Evolutionary conservation across 225 moss, liverwort and hornwort genomes (phyloP), one percentile per base, ranked within the genome.

Genomic region (Straminergon stramineum): DNA sequence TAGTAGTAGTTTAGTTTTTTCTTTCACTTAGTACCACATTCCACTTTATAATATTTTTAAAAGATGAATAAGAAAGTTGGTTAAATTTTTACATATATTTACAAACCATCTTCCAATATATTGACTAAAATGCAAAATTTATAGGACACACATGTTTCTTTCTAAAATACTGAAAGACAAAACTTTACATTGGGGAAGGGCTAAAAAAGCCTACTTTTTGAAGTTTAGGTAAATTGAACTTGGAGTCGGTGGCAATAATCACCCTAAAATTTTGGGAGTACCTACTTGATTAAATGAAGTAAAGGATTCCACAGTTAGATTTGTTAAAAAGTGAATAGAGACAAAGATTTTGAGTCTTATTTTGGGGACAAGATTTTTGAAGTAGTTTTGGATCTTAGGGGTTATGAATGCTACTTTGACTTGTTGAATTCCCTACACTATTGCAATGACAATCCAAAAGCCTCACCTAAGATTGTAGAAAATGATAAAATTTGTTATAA

Each of bases 291-390:
- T 0, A 27, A 41, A 1, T 5, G 27, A 10, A 45, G 1, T 71
- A 16, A 15, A 71, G 5, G 15, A 73, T 41, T 1, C 9, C 9
- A 27, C 0, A 0, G 2, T 73, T 73, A 3, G 10, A 8, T 16
- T 16, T 15, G 9, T 43, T 41, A 74, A 28, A 16, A 28, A 16
- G 16, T 28, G 10, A 43, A 28, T 28, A 39, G 10, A 9, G 15
- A 74, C 45, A 13, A 41, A 43, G 2, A 28, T 16, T 28, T 45
- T 45, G 45, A 17, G 16, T 3, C 28, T 28, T 74, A 5, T 26
- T 15, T 74, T 74, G 2, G 10, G 1, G 3, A 74, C 1, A 1
- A 45, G 6, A 6, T 5, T 28, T 74, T 28, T 74, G 45, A 45
- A 30, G 6, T 45, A 30, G 1, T 43, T 73, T 27, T 15, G 15